These are phyloP conservation scores for Chaetomium cochliodes DNA, from an alignment of 495 filamentous ascomycete genomes.

Conservation along the genomic window DNA sequence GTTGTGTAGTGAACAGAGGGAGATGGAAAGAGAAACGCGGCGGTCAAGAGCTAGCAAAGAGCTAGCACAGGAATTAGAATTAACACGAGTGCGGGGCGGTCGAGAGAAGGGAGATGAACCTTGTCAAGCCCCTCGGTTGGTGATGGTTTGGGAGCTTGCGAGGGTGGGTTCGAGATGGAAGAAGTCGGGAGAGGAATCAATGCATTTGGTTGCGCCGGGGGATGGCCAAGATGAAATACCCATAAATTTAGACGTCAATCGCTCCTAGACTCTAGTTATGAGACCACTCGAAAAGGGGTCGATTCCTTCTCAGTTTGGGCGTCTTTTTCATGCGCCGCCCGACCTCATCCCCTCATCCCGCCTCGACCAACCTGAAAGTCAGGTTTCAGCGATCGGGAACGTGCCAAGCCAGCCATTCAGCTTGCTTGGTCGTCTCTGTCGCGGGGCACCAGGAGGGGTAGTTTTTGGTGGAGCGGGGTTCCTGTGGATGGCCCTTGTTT, in stretches of 20 bases:
- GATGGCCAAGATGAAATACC: slow-evolving; percentile 3
- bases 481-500: slow-evolving; percentile 6
- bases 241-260: background rate
- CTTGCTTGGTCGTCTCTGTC: slow-evolving; percentile 21
- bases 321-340: background rate
- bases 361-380: slow-evolving; percentile 6
- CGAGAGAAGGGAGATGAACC: slow-evolving; percentile 6
- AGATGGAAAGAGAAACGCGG: background rate
- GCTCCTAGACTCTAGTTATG: background rate
- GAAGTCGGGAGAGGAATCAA: background rate
- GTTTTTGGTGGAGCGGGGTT: slow-evolving; percentile 26
- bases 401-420: slow-evolving; percentile 30
- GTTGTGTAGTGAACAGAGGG: slow-evolving; percentile 2
- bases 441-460: slow-evolving; percentile 27
- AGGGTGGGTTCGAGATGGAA: slow-evolving; percentile 19
- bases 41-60: background rate
- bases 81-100: slow-evolving; percentile 20
- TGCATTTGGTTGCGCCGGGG: background rate
- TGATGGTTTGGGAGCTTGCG: background rate
- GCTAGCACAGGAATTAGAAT: background rate
- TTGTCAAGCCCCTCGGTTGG: slow-evolving; percentile 8
- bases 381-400: slow-evolving; percentile 26
- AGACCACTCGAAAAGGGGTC: background rate
- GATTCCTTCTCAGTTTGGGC: slow-evolving; percentile 2
- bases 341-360: background rate